These are phyloP conservation scores for Eucalyptus coolabah DNA, from an alignment of 345 rosid species.

Conservation along the genomic window DNA sequence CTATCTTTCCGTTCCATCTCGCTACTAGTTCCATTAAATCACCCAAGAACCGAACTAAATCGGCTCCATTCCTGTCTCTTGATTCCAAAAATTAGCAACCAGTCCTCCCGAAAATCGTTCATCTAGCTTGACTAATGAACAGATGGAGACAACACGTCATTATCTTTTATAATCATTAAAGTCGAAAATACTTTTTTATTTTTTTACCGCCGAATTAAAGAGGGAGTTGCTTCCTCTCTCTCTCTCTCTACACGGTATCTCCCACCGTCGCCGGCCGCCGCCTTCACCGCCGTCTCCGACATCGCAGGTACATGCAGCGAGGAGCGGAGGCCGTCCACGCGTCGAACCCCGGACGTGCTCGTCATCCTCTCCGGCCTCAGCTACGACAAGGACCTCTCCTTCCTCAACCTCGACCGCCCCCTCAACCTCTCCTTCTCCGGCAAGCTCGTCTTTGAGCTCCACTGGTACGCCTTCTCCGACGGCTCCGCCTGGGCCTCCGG, in stretches of 20 bases:
- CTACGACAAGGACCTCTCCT: slow-evolving; percentile 66
- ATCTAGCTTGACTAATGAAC: too few relatives aligned
- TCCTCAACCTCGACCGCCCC: slow-evolving; percentile 22
- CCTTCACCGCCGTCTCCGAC: background rate
- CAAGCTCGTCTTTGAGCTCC: slow-evolving; percentile 74
- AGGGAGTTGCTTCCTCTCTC: background rate
- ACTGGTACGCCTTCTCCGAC: slow-evolving; percentile 74
- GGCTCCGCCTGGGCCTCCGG: slow-evolving; percentile 61
- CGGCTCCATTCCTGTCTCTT: too few relatives aligned
- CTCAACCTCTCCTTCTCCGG: slow-evolving; percentile 37
- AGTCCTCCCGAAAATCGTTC: too few relatives aligned
- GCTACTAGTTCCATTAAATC: rapidly evolving
- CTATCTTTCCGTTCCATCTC: too few relatives aligned
- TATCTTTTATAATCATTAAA: background rate
- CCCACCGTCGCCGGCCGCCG: background rate
- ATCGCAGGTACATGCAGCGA: slow-evolving; percentile 54
- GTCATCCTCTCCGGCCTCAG: slow-evolving; percentile 81
- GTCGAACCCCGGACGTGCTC: slow-evolving; percentile 73
- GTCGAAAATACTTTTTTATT: background rate
- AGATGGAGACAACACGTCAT: background rate
- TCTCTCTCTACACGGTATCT: background rate
- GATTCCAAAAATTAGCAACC: too few relatives aligned
- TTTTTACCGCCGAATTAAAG: background rate
- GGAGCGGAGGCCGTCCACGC: slow-evolving; percentile 93
- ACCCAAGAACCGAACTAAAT: too few relatives aligned